Evolutionary conservation across 2,329 filamentous ascomycete species (phyloP).

Genomic region (Fusarium domesticum): DNA sequence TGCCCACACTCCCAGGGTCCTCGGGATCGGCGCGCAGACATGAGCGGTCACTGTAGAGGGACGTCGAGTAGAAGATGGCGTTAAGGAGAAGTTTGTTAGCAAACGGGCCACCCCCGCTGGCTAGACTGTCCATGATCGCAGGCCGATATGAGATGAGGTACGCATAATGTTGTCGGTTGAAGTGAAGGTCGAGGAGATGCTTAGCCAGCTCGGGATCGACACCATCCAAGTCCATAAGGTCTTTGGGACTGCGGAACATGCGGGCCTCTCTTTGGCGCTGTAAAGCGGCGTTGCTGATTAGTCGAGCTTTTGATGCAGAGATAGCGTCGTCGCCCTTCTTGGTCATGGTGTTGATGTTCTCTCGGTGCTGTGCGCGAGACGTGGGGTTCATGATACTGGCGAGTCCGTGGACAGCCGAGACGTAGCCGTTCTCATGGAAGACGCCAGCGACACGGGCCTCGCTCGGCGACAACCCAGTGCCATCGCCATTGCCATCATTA

Average conservation of each 20-base stretch:
- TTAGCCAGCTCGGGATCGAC: slow-evolving; percentile 33
- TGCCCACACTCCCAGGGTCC: slow-evolving; percentile 35
- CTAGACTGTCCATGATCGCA: slow-evolving; percentile 38
- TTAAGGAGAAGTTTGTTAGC: slow-evolving; percentile 39
- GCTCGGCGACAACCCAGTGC: slow-evolving; percentile 31
- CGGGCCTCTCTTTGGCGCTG: slow-evolving; percentile 33
- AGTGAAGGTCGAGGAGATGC: slow-evolving; percentile 39
- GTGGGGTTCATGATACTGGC: slow-evolving; percentile 36
- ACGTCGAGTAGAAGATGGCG: slow-evolving; percentile 40
- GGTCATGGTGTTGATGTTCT: slow-evolving; percentile 30
- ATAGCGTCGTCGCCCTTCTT: slow-evolving; percentile 28
- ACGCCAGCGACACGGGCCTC: slow-evolving; percentile 37
- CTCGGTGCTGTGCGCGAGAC: slow-evolving; percentile 27
- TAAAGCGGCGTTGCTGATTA: slow-evolving; percentile 37
- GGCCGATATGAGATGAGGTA: slow-evolving; percentile 40
- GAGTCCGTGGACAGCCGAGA: slow-evolving; percentile 36
- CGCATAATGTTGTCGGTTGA: slow-evolving; percentile 36
- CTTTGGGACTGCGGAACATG: slow-evolving; percentile 31
- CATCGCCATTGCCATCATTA: slow-evolving; percentile 30
- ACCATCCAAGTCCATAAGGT: slow-evolving; percentile 37
- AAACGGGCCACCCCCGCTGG: slow-evolving; percentile 34
- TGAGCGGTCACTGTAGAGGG: slow-evolving; percentile 38
- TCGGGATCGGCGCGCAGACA: slow-evolving; percentile 34
- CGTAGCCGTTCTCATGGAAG: slow-evolving; percentile 35
- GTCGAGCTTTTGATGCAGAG: slow-evolving; percentile 31